These are phyloP conservation scores for Phyllachora maydis DNA, from an alignment of 2,329 filamentous ascomycete species.

Conservation along the genomic window DNA sequence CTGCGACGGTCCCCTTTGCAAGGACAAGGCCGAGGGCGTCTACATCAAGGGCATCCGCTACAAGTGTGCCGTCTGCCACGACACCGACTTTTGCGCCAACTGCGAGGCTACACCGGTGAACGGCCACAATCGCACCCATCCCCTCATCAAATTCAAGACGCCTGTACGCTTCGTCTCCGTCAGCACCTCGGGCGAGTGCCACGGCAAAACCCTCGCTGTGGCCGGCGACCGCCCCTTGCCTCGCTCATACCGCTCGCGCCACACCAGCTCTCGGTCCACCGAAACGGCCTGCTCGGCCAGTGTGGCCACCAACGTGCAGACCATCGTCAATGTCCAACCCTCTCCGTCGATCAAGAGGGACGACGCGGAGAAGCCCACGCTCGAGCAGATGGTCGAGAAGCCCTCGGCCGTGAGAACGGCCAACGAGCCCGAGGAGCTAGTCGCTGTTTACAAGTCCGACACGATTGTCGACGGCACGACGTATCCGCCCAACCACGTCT, in stretches of 20 bases:
- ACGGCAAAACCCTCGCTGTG: slow-evolving; percentile 39
- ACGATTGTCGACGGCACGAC: slow-evolving; percentile 59
- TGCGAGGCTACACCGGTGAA: slow-evolving; percentile 81
- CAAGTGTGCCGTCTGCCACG: slow-evolving; percentile 93
- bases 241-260: slow-evolving; percentile 7
- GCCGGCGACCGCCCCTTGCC: slow-evolving; percentile 47
- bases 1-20: slow-evolving; percentile 84
- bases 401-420: slow-evolving; percentile 5
- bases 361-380: too few species aligned
- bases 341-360: slow-evolving; percentile 4
- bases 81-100: slow-evolving; percentile 83
- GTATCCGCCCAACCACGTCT: slow-evolving; percentile 48
- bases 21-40: slow-evolving; percentile 17
- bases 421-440: slow-evolving; percentile 17
- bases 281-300: slow-evolving; percentile 18
- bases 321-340: slow-evolving; percentile 34
- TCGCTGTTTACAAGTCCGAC: slow-evolving; percentile 54
- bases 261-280: slow-evolving; percentile 24
- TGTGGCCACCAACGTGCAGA: slow-evolving; percentile 31
- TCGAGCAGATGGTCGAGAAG: slow-evolving; percentile 8
- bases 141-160: slow-evolving; percentile 91
- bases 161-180: slow-evolving; percentile 77
- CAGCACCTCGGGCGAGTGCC: slow-evolving; percentile 58
- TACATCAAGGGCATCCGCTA: slow-evolving; percentile 81
- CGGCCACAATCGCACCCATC: slow-evolving; percentile 85